Base-by-base conservation (phyloP, 2,329 filamentous ascomycete species). In the Truncatella angustata region DNA sequence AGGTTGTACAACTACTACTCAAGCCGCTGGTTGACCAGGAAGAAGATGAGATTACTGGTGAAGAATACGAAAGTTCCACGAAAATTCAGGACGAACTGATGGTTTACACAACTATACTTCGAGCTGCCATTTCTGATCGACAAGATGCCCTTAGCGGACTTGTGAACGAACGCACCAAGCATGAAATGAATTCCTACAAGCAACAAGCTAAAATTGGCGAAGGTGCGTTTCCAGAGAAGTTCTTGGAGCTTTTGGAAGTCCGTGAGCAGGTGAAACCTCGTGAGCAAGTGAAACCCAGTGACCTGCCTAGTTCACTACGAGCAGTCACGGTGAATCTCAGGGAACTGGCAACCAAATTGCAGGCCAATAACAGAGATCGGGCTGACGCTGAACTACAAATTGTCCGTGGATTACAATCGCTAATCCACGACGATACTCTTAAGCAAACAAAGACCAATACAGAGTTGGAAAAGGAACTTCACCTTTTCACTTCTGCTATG, bases 11-110 rank as follows among this genome's bases (percentile, higher is more conserved):
- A 50, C 80, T 93, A 18, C 76, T 97, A 9, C 72, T 88, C 10
- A 80, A 85, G 54, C 84, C 90, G 0, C 77, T 97, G 2, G 84
- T 97, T 16, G 94, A 97, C 60, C 85, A 94, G 63, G 91, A 96
- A 36, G 75, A 75, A 14, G 70, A 80, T 9, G 90, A 96, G 53
- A 80, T 85, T 2, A 93, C 91, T 10, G 94, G 94, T 21, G 87
- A 97, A 54, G 94, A 97, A 66, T 94, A 96, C 56, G 88, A 91
- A 59, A 83, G 89, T 28, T 96, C 93, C 0, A 90, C 91, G 0
- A 90, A 90, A 66, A 81, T 87, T 42, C 93, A 97, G 70, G 93
- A 97, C 55, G 85, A 95, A 64, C 81, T 97, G 37, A 90, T 93
- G 69, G 89, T 89, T 5, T 96, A 95, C 63, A 87, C 96, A 53